A percentile compares a stretch with the other conserved stretches of the same genome.
Evolutionary conservation across 2,329 filamentous ascomycete species (phyloP).

Genomic region (Hypomyces perniciosus): DNA sequence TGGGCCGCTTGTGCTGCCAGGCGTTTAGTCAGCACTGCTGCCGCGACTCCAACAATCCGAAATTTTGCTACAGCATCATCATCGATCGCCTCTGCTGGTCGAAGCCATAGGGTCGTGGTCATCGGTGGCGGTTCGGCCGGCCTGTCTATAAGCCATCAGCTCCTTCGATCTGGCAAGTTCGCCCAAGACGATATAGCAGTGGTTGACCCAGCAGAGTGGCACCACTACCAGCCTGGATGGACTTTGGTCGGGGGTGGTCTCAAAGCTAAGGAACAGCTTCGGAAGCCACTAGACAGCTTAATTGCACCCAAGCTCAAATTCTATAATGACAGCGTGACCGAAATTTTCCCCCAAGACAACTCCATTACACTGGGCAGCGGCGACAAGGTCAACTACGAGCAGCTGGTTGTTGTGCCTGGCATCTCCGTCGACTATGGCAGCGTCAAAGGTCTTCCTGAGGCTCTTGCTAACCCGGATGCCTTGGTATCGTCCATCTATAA

Average conservation of each 20-base stretch:
- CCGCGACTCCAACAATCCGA: neutral
- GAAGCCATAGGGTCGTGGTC: slow-evolving; percentile 58
- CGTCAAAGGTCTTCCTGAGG: slow-evolving; percentile 52
- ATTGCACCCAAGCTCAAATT: slow-evolving; percentile 56
- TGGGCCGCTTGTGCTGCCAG: slow-evolving; percentile 14
- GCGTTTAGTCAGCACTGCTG: slow-evolving; percentile 2
- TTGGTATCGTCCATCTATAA: slow-evolving; percentile 53
- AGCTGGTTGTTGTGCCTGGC: slow-evolving; percentile 57
- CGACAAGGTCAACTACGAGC: slow-evolving; percentile 54
- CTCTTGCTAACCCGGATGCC: slow-evolving; percentile 41
- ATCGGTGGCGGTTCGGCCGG: slow-evolving; percentile 63
- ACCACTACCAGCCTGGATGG: slow-evolving; percentile 66
- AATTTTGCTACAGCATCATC: slow-evolving; percentile 17
- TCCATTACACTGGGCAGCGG: slow-evolving; percentile 49
- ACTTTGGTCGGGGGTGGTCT: slow-evolving; percentile 62
- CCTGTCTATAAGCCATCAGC: slow-evolving; percentile 59
- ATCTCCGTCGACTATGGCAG: slow-evolving; percentile 45
- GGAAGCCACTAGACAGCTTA: slow-evolving; percentile 42
- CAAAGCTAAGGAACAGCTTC: slow-evolving; percentile 55
- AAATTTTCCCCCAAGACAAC: slow-evolving; percentile 52
- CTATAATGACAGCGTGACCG: slow-evolving; percentile 47
- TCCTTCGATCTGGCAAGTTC: slow-evolving; percentile 54
- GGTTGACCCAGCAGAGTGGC: slow-evolving; percentile 56
- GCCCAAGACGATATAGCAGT: slow-evolving; percentile 55
- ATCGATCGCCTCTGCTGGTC: slow-evolving; percentile 27